These are phyloP conservation scores for Trypanosoma congolense DNA, from an alignment of 208 protist genomes.

Conservation along the genomic window DNA sequence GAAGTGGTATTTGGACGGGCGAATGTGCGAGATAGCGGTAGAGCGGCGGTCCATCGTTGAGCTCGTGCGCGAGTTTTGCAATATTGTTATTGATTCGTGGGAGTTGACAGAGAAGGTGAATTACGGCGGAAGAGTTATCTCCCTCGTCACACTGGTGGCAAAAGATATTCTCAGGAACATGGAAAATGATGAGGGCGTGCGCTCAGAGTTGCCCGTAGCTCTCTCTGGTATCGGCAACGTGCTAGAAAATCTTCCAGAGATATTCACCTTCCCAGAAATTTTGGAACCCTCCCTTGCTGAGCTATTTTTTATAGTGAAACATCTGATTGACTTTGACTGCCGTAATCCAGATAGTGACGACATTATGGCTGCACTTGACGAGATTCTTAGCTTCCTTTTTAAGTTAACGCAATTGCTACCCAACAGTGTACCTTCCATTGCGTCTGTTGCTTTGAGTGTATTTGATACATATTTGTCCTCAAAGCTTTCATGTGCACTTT, in stretches of 20 bases:
- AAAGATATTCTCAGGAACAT: slow-evolving; percentile 3
- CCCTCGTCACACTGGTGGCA: slow-evolving; percentile 9
- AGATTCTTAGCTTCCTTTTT: slow-evolving; percentile 37
- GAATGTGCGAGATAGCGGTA: slow-evolving; percentile 13
- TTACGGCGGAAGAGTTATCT: slow-evolving; percentile 19
- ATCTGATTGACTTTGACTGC: slow-evolving; percentile 30
- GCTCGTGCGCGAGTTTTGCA: slow-evolving; percentile 18
- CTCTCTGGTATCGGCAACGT: slow-evolving; percentile 17
- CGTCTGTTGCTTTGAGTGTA: slow-evolving; percentile 7
- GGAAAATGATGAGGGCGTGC: slow-evolving; percentile 5
- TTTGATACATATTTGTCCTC: slow-evolving; percentile 15
- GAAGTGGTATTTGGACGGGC: slow-evolving; percentile 18
- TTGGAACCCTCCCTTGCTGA: slow-evolving; percentile 9
- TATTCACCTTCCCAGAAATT: slow-evolving; percentile 10
- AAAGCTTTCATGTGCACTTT: slow-evolving; percentile 17
- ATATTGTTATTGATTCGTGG: slow-evolving; percentile 15
- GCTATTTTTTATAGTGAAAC: slow-evolving; percentile 11
- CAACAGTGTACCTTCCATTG: background rate
- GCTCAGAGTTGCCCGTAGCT: slow-evolving; percentile 14
- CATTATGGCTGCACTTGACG: slow-evolving; percentile 68
- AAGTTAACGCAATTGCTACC: slow-evolving; percentile 5
- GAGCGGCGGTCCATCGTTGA: slow-evolving; percentile 13
- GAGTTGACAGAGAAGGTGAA: slow-evolving; percentile 7
- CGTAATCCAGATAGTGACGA: slow-evolving; percentile 39
- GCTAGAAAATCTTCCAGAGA: slow-evolving; percentile 19